Evolutionary conservation across 208 protist genomes (phyloP), one percentile per base, ranked within the genome.

Genomic region (Acanthamoeba polyphaga): DNA sequence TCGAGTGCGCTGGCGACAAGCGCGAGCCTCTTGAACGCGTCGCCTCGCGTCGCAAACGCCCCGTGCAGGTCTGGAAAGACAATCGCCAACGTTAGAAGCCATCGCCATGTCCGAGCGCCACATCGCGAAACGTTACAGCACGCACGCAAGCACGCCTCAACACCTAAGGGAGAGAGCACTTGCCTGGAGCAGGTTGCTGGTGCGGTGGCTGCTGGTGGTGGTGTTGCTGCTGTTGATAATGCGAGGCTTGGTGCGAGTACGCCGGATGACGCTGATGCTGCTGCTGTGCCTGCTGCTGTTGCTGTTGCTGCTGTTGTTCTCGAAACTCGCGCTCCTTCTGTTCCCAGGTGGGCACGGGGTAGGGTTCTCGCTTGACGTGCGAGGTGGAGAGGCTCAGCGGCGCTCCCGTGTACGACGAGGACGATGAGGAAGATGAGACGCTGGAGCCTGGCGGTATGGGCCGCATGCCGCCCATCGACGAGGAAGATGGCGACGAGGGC

Each of bases 261-360:
- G 34, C 29, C 74, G 34, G 74, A 2, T 82, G 74, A 49, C 53
- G 74, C 10, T 82, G 74, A 9, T 32, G 34, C 2, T 88, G n/a
- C 64, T 72, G 64, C n/a, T 72, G 24, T 19, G 13, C 7, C 27
- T 34, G 58, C 17, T 34, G 58, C 58, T 72, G 64, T 34, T 72
- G 64, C 64, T 72, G 64, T 10, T 12, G n/a, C 7, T 13, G 27
- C 64, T 72, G 64, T 34, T 72, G 64, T 17, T 72, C 80, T 64
- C 49, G 34, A 55, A 85, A 85, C 53, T 88, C 80, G 80, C 80
- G 80, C 19, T 88, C 80, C 51, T 88, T 88, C n/a, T 88, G 80
- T 34, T 88, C 80, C 80, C 80, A 88, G 9, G 80, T 62, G 17
- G 80, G 43, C 51, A 88, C 80, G n/a, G 51, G 3, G 38, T 55